Evolutionary conservation across 371 early-diverging fungal species (phyloP).

Genomic region (Mucor lusitanicus): DNA sequence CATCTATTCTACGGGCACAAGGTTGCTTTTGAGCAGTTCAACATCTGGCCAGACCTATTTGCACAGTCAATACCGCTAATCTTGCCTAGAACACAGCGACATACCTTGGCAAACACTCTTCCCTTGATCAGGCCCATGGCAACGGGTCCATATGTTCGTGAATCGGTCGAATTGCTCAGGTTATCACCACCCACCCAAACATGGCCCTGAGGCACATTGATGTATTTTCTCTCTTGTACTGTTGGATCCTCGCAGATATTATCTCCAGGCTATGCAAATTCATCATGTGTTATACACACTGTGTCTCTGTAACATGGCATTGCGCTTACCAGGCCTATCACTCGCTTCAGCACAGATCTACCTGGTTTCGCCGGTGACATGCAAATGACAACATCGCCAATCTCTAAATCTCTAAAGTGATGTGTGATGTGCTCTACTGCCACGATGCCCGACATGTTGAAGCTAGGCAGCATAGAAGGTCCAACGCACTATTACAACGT

Average conservation of each 20-base stretch:
- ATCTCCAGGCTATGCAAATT: conserved; percentile 64
- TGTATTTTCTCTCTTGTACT: conserved; percentile 50
- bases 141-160: conserved; percentile 82
- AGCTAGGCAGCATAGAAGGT: conserved; percentile 86
- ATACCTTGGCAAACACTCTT: conserved; percentile 71
- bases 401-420: conserved; percentile 48
- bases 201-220: conserved; percentile 67
- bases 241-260: conserved; percentile 71
- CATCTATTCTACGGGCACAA: conserved; percentile 18
- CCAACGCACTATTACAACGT: conserved; percentile 65
- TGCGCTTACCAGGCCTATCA: conserved; percentile 69
- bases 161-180: conserved; percentile 78
- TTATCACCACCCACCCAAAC: conserved; percentile 85
- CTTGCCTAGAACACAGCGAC: neutral
- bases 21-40: conserved; percentile 23
- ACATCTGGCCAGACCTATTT: conserved; percentile 42
- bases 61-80: neutral
- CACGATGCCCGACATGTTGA: conserved; percentile 70
- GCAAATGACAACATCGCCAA: conserved; percentile 80
- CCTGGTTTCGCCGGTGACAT: conserved; percentile 68
- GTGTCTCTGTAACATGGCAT: too few relatives aligned
- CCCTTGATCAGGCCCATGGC: conserved; percentile 80
- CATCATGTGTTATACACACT: neutral
- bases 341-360: conserved; percentile 72
- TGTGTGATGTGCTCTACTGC: conserved; percentile 66